phyloP scores from a whole-genome alignment of 257 asterid genomes.

The Echium plantagineum region DNA sequence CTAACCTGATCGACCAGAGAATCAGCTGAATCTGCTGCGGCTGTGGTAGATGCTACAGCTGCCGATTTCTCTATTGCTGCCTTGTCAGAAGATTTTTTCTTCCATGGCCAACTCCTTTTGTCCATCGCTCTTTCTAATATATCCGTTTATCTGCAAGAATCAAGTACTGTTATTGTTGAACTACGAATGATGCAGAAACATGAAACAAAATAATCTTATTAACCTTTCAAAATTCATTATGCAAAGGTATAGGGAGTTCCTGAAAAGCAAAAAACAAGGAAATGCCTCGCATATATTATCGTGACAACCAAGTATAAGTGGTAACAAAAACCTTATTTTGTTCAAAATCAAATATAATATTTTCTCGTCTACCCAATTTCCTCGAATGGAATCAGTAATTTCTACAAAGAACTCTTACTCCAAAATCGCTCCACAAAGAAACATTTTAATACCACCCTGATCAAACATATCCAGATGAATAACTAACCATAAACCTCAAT shows the following conservation, averaged over 20 bases:
- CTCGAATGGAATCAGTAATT: not conserved
- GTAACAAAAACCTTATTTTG: not conserved
- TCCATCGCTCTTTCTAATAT: slow-evolving; percentile 50
- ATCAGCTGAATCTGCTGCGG: slow-evolving; percentile 32
- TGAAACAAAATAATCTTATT: no score
- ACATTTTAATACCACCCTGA: not conserved
- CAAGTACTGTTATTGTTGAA: not conserved
- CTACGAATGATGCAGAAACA: not conserved
- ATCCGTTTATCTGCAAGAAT: not conserved
- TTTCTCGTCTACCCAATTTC: not conserved
- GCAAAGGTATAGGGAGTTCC: no score
- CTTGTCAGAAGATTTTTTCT: slow-evolving; percentile 89
- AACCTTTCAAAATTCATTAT: not conserved
- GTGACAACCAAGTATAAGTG: not conserved
- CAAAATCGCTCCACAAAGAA: not conserved
- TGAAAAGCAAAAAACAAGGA: no score
- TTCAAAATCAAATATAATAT: not conserved
- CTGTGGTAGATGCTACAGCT: slow-evolving; percentile 31
- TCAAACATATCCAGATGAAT: not conserved
- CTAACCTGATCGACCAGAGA: slow-evolving; percentile 51
- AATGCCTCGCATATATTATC: no score
- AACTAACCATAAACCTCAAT: not conserved
- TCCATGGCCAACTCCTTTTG: slow-evolving; percentile 95
- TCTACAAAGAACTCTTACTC: not conserved
- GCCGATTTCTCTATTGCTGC: slow-evolving; percentile 37